Base-by-base conservation (phyloP, 108 stramenopile genomes). In the Asterionellopsis glacialis region DNA sequence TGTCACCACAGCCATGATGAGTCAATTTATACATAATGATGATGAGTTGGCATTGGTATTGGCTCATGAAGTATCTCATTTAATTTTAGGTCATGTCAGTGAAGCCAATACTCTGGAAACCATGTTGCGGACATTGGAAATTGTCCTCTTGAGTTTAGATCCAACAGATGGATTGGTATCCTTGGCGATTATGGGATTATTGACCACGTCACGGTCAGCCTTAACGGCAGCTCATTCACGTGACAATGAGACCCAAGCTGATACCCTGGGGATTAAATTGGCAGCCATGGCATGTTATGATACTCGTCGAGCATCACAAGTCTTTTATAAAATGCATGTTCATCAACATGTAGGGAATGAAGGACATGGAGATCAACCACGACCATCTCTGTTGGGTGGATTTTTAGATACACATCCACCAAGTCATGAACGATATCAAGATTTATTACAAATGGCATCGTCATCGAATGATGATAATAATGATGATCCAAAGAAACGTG, bases 241-340 rank as follows among this genome's bases (percentile, higher is more conserved):
- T 23, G 77, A 85, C 24, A 61, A 89, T 66, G 91, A 93, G 65
- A 55, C 57, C 11, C 63, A 80, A 39, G 91, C 91, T 1, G 91
- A 93, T 59, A 83, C 80, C 60, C 57, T 90, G 41, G 91, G 91
- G 9, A 82, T 85, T 13, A 72, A 61, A 40, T 41, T 93, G 9
- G 80, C 84, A 16, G 91, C 91, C 47, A 83, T 79, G 80, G 85
- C 88, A 5, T 93, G 91, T 59, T 93, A 63, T 51, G 75, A 93
- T 57, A 93, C 91, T 6, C 52, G 42, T 19, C 54, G 59, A 14
- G 91, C 88, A 11, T 59, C 80, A 27, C 56, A 71, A 15, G 86
- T 88, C 22, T 90, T 90, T 62, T 63, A 79, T 16, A 83, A 76
- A 64, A 89, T 93, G 91, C 86, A 90, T 58, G 19, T 44, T 79